A percentile compares a stretch with the other conserved stretches of the same genome.
These are phyloP conservation scores for Amanita phalloides DNA, from an alignment of 768 basidiomycete genomes.

Conservation along the genomic window DNA sequence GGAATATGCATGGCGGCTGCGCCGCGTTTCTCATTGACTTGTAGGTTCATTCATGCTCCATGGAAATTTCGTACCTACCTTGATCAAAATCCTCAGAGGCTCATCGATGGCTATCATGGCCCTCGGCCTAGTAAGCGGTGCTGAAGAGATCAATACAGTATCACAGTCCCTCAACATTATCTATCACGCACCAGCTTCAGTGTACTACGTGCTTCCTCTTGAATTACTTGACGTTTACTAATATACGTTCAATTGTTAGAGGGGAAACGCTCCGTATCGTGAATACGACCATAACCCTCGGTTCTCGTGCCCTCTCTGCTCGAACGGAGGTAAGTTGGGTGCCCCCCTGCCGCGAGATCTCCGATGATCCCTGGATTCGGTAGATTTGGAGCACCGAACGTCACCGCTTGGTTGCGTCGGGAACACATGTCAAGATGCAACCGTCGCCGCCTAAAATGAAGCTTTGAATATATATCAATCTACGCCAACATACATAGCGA, in stretches of 20 bases:
- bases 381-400: constrained; percentile 50
- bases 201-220: constrained; percentile 20
- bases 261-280: constrained; percentile 41
- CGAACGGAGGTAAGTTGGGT: constrained; percentile 32
- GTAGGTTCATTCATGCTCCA: constrained; percentile 17
- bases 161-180: constrained; percentile 42
- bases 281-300: constrained; percentile 39
- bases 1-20: constrained; percentile 46
- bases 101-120: constrained; percentile 38
- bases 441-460: constrained; percentile 14
- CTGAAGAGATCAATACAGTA: constrained; percentile 20
- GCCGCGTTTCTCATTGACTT: constrained; percentile 42
- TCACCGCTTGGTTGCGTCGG: constrained; percentile 42
- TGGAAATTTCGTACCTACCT: background rate
- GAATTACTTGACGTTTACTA: background rate
- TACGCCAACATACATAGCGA: background rate
- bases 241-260: constrained; percentile 15
- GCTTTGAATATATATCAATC: background rate
- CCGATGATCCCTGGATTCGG: background rate
- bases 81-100: constrained; percentile 23
- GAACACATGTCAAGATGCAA: constrained; percentile 44
- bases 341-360: background rate
- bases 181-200: constrained; percentile 44
- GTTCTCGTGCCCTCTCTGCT: constrained; percentile 34
- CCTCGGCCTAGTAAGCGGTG: constrained; percentile 16